Conservation (phyloP, 352 stramenopile species). For the Phytophthora meadii region DNA sequence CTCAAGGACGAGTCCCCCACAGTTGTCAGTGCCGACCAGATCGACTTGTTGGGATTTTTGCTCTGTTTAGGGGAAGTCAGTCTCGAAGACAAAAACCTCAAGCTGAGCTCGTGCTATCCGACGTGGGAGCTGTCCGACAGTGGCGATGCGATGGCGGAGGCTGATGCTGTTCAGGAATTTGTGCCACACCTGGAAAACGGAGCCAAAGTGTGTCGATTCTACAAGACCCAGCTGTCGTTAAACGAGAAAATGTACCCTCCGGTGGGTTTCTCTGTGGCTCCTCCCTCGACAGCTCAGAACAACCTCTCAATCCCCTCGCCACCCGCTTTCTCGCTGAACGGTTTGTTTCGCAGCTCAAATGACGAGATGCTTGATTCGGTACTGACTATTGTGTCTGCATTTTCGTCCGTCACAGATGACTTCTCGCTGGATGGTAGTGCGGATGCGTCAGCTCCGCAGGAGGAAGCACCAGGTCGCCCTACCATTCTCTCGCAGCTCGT, state of each 20-base stretch:
- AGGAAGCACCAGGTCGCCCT: slow-evolving; percentile 40
- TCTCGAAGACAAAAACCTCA: slow-evolving; percentile 61
- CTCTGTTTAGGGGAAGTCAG: slow-evolving; percentile 59
- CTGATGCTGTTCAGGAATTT: slow-evolving; percentile 25
- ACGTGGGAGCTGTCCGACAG: slow-evolving; percentile 54
- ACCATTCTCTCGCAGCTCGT: slow-evolving; percentile 67
- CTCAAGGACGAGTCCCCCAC: slow-evolving; percentile 60
- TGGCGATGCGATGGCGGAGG: slow-evolving; percentile 21
- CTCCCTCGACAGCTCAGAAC: slow-evolving; percentile 24
- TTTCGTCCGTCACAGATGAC: slow-evolving; percentile 34
- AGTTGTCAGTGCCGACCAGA: slow-evolving; percentile 64
- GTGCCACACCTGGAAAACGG: slow-evolving; percentile 53
- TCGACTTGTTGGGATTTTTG: slow-evolving; percentile 80
- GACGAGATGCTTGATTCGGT: neutral
- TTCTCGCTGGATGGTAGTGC: slow-evolving; percentile 48
- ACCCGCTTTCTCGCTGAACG: slow-evolving; percentile 44
- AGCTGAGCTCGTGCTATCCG: slow-evolving; percentile 72
- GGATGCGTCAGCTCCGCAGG: slow-evolving; percentile 11
- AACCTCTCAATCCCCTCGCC: slow-evolving; percentile 29
- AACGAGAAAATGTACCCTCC: slow-evolving; percentile 86
- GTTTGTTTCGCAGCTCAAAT: slow-evolving; percentile 18
- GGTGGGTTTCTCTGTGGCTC: slow-evolving; percentile 66
- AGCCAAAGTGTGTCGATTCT: slow-evolving; percentile 72
- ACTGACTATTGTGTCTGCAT: slow-evolving; percentile 17
- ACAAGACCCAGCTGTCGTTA: slow-evolving; percentile 77